Conservation (phyloP, 148 eudicot species). For the Rheum nobile region DNA sequence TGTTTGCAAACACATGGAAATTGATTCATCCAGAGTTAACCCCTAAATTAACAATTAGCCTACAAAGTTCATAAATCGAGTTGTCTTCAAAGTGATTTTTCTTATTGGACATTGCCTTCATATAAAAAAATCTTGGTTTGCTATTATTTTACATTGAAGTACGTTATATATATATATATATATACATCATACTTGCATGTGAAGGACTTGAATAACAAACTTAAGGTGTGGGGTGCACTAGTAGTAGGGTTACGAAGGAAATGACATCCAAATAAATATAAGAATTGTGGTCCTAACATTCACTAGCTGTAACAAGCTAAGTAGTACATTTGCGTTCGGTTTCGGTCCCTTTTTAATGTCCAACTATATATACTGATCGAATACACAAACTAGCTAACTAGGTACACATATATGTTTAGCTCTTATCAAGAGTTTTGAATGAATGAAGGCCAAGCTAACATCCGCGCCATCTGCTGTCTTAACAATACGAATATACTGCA, state of each 20-base stretch:
- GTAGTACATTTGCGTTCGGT: background rate
- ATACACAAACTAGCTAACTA: background rate
- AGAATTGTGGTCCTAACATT: slow-evolving; percentile 4
- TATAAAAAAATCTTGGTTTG: too few species aligned
- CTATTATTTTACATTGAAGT: too few species aligned
- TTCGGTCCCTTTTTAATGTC: background rate
- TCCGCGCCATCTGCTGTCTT: background rate
- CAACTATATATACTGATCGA: slow-evolving; percentile 2
- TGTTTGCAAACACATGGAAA: background rate
- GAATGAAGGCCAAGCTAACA: background rate
- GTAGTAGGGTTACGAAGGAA: background rate
- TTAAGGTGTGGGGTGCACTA: slow-evolving; percentile 2
- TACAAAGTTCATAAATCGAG: background rate
- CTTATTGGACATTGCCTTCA: background rate
- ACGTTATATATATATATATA: background rate
- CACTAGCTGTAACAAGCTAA: background rate
- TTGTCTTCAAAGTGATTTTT: background rate
- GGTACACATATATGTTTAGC: background rate
- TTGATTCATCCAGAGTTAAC: too few species aligned
- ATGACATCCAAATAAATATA: background rate
- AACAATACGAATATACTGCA: too few species aligned
- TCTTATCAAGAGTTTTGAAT: background rate
- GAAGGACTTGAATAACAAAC: background rate
- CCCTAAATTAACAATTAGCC: too few species aligned
- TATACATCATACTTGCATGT: background rate